Evolutionary conservation across 2,329 filamentous ascomycete genomes (phyloP).

Genomic region (Monilinia vaccinii-corymbosi): DNA sequence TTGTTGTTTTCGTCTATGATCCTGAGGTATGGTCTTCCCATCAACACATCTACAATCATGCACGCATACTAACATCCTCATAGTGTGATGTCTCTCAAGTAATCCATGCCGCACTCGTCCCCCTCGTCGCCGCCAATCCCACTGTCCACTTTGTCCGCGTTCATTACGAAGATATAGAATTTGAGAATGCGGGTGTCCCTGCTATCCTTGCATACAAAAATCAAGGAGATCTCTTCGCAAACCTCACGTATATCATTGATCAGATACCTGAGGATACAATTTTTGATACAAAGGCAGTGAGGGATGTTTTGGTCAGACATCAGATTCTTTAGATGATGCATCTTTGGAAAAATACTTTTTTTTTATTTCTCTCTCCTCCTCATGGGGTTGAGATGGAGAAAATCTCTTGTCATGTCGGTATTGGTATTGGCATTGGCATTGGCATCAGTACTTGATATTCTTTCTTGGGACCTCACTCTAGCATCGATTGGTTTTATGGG

Average conservation of each 20-base stretch:
- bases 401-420: background rate
- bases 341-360: too few species aligned
- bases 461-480: background rate
- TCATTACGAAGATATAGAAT: slow-evolving; percentile 85
- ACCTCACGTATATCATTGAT: slow-evolving; percentile 76
- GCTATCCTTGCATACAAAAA: slow-evolving; percentile 82
- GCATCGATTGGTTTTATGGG: background rate
- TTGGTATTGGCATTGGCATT: too few species aligned
- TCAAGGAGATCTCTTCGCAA: slow-evolving; percentile 81
- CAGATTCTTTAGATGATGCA: slow-evolving; percentile 31
- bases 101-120: slow-evolving; percentile 68
- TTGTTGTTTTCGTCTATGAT: slow-evolving; percentile 92
- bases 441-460: background rate
- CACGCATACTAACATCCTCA: slow-evolving; percentile 18
- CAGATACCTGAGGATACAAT: slow-evolving; percentile 66
- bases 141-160: slow-evolving; percentile 82
- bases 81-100: slow-evolving; percentile 72
- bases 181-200: slow-evolving; percentile 80
- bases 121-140: slow-evolving; percentile 62
- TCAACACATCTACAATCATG: background rate
- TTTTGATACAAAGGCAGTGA: slow-evolving; percentile 46
- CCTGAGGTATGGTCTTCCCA: slow-evolving; percentile 53
- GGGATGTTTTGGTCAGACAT: slow-evolving; percentile 44
- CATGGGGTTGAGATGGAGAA: too few species aligned
- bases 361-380: too few species aligned